Evolutionary conservation across 441 rosid genomes (phyloP).

Genomic region (Daphne laureola): DNA sequence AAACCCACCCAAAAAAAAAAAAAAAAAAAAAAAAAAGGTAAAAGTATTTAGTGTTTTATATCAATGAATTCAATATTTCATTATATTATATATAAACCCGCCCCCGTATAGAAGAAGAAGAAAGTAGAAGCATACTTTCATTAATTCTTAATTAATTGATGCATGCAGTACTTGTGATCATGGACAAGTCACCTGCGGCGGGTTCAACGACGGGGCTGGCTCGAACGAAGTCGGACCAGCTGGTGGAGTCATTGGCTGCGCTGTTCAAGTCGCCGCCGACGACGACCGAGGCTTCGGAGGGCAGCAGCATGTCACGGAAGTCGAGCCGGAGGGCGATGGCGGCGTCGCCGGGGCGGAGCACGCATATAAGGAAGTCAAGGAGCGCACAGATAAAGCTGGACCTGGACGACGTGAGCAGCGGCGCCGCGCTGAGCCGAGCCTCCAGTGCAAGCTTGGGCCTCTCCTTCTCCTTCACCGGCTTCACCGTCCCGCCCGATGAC

Average conservation of each 20-base stretch:
- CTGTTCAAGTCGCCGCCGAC: slow-evolving; percentile 57
- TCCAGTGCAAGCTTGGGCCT: slow-evolving; percentile 89
- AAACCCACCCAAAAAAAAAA: too few species aligned
- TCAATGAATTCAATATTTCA: too few species aligned
- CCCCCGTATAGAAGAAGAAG: too few species aligned
- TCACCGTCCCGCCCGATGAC: slow-evolving; percentile 75
- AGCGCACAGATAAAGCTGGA: slow-evolving; percentile 75
- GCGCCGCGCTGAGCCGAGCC: slow-evolving; percentile 89
- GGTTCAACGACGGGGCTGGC: slow-evolving; percentile 36
- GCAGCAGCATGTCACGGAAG: slow-evolving; percentile 46
- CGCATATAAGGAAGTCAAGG: slow-evolving; percentile 76
- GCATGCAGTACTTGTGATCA: background rate
- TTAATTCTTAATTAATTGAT: too few species aligned
- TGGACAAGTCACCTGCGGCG: slow-evolving; percentile 31
- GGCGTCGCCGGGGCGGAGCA: slow-evolving; percentile 55
- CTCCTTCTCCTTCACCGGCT: slow-evolving; percentile 92
- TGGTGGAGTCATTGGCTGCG: slow-evolving; percentile 55
- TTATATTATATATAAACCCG: too few species aligned
- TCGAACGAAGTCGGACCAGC: slow-evolving; percentile 77
- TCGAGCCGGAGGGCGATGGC: slow-evolving; percentile 50
- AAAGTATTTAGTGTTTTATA: too few species aligned
- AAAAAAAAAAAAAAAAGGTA: too few species aligned
- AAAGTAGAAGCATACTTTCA: too few species aligned
- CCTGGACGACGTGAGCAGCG: slow-evolving; percentile 64
- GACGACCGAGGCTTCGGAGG: slow-evolving; percentile 16